Evolutionary conservation across 305 asterid genomes (phyloP).

Genomic region (Solanum hybrid): DNA sequence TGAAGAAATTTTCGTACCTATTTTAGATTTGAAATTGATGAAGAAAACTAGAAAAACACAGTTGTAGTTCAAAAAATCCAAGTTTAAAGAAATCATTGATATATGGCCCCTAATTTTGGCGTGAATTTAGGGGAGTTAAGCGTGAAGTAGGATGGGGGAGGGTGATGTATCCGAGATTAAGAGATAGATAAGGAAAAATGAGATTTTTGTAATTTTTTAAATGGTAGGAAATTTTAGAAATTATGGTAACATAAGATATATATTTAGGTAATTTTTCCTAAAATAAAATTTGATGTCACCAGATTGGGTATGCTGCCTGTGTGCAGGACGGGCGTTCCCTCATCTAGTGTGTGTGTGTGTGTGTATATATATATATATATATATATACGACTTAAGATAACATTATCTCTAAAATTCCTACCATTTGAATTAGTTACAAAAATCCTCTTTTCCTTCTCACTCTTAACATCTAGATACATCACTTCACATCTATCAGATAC

Average conservation of each 20-base stretch:
- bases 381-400: not conserved
- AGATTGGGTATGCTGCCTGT: not conserved
- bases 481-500: not conserved
- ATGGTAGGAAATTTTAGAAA: not conserved
- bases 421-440: not conserved
- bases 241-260: not conserved
- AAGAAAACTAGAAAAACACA: not conserved
- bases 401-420: not conserved
- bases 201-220: too few species aligned
- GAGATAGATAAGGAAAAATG: not conserved
- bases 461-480: not conserved
- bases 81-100: not conserved
- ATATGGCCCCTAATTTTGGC: not conserved
- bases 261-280: not conserved
- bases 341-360: not conserved
- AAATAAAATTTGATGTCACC: not conserved
- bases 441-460: not conserved
- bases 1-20: not conserved
- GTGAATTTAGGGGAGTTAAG: not conserved
- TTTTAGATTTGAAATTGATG: not conserved
- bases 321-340: not conserved
- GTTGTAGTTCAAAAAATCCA: not conserved
- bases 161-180: not conserved
- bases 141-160: not conserved
- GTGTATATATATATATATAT: too few species aligned